Percentiles rank a stretch among this genome's conserved stretches.
These are phyloP conservation scores for Agrocybe pediades DNA, from an alignment of 768 basidiomycete species.

Conservation along the genomic window DNA sequence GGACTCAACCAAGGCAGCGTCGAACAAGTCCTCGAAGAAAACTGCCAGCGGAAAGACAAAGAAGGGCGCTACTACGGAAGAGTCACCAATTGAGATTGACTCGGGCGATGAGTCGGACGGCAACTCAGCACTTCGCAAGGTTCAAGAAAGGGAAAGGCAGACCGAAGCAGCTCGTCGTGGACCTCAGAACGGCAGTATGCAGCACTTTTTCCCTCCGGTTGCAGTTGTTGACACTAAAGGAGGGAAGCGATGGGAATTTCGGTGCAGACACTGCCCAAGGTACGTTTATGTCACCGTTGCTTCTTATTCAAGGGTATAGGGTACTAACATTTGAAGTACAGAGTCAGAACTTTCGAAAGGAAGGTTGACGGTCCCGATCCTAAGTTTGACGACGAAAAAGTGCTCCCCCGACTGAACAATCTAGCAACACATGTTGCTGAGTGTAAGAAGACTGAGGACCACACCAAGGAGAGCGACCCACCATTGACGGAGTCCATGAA, in stretches of 20 bases:
- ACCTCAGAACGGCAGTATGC: neutral
- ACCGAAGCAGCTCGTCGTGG: neutral
- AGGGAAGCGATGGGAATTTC: neutral
- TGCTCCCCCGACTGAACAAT: slow-evolving; percentile 24
- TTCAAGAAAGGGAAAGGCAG: neutral
- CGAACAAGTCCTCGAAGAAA: neutral
- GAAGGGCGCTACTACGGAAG: neutral
- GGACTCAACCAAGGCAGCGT: neutral
- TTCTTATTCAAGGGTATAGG: neutral
- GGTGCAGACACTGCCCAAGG: neutral
- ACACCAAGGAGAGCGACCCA: neutral
- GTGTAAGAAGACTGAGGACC: neutral
- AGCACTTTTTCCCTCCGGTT: neutral
- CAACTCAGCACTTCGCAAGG: neutral
- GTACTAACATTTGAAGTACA: neutral
- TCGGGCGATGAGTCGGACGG: neutral
- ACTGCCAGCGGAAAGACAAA: neutral
- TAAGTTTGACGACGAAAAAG: slow-evolving; percentile 20
- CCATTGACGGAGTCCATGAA: slow-evolving; percentile 11
- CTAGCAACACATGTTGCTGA: slow-evolving; percentile 24
- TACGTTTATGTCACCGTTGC: neutral
- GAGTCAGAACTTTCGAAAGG: neutral
- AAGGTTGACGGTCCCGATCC: neutral
- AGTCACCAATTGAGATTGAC: neutral
- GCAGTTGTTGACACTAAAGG: neutral